Evolutionary conservation across 495 filamentous ascomycete genomes (phyloP), one percentile per base, ranked within the genome.

Genomic region (Aspergillus avenaceus): DNA sequence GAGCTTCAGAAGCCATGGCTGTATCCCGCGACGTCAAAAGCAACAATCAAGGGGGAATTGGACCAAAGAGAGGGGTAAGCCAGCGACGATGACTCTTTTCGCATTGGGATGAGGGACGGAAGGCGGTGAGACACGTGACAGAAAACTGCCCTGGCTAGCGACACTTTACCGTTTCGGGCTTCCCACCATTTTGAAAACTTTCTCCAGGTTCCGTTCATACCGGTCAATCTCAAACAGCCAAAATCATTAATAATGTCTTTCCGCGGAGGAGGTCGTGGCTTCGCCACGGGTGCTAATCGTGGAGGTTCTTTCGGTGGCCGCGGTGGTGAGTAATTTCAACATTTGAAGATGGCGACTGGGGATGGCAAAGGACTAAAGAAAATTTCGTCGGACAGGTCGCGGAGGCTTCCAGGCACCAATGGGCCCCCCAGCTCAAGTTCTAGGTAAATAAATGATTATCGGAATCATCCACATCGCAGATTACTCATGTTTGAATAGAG

Each of bases 361-460:
- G 45, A 26, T 50, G 48, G 37, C 23, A 25, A 56, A 37, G 44
- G 57, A 63, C 63, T 69, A 61, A 68, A 60, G 61, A 75, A 69
- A 68, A 58, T 72, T 74, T 70, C 64, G 54, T 60, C 49, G 48
- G 54, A 61, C 53, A 80, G 76, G 79, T 45, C 80, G 85, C 54
- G 82, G 83, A 64, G 82, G 81, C 41, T 84, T 78, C 65, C 80
- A 82, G 55, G 72, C 69, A 55, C 73, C 81, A 7, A 83, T 78
- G 55, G 85, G 85, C 9, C 85, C 85, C 45, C 85, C 85, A 28
- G 82, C 78, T 46, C 70, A 80, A 47, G 84, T 88, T 28, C 54
- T 81, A 59, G 85, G 85, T 88, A 73, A 53, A 54, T 58, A 43
- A 45, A 43, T 45, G 12, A 14, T 21, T 16, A 27, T 19, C 41